These are phyloP conservation scores for Chrysoporthe cubensis DNA, from an alignment of 2,329 filamentous ascomycete species.

Conservation along the genomic window DNA sequence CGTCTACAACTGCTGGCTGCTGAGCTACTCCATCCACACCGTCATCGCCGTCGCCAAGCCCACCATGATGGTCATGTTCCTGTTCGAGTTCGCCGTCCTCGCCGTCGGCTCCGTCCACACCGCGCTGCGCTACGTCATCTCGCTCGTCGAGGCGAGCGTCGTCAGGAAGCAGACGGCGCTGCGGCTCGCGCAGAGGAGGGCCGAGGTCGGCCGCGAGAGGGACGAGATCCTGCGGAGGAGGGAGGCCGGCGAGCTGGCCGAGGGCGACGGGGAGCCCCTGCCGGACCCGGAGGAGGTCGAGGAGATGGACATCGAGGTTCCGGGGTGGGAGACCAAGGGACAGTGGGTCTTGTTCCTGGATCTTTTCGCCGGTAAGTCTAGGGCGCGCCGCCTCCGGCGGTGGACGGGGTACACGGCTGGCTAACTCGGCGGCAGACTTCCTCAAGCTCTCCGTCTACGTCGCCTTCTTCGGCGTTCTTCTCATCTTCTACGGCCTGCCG, in stretches of 20 bases:
- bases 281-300: slow-evolving; percentile 73
- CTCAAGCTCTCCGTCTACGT: slow-evolving; percentile 88
- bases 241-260: slow-evolving; percentile 49
- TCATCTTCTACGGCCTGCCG: slow-evolving; percentile 91
- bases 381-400: background rate
- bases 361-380: slow-evolving; percentile 69
- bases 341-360: slow-evolving; percentile 91
- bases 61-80: slow-evolving; percentile 99
- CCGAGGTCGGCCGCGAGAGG: slow-evolving; percentile 66
- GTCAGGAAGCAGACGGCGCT: slow-evolving; percentile 73
- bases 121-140: slow-evolving; percentile 75
- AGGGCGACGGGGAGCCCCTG: slow-evolving; percentile 53
- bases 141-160: slow-evolving; percentile 76
- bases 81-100: slow-evolving; percentile 94
- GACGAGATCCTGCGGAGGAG: slow-evolving; percentile 55
- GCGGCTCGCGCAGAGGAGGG: slow-evolving; percentile 69
- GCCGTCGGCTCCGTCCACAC: slow-evolving; percentile 81
- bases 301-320: slow-evolving; percentile 92
- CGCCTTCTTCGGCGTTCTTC: slow-evolving; percentile 89
- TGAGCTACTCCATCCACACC: slow-evolving; percentile 78
- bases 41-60: slow-evolving; percentile 88
- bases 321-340: slow-evolving; percentile 95
- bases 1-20: slow-evolving; percentile 77
- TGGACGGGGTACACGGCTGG: background rate
- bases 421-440: slow-evolving; percentile 64